These are phyloP conservation scores for Arthroderma sp. DNA, from an alignment of 2,329 filamentous ascomycete genomes.

Conservation along the genomic window DNA sequence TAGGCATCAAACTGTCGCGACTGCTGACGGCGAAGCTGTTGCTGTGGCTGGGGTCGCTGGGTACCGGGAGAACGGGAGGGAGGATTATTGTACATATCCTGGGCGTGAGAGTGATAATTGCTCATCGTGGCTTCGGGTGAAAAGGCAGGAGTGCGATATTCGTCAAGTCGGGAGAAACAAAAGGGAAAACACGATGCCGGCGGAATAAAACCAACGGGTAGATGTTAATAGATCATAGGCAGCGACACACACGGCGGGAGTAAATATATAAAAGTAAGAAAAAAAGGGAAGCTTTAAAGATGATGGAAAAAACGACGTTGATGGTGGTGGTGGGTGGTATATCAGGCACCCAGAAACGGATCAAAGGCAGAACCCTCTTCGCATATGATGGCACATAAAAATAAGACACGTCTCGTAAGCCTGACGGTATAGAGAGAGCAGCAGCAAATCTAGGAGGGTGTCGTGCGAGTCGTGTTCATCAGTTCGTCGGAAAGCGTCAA, in stretches of 20 bases:
- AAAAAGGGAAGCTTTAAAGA: too few species aligned
- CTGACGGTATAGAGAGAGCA: neutral
- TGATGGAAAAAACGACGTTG: too few species aligned
- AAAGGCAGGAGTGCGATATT: neutral
- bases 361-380: too few species aligned
- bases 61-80: conserved; percentile 59
- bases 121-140: conserved; percentile 16
- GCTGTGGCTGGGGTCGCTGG: conserved; percentile 49
- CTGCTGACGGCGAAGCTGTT: conserved; percentile 54
- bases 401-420: conserved; percentile 50
- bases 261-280: too few species aligned
- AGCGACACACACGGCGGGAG: too few species aligned
- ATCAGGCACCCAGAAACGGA: too few species aligned
- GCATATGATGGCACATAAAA: conserved; percentile 15
- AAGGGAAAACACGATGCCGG: too few species aligned
- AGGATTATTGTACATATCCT: conserved; percentile 48
- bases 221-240: too few species aligned
- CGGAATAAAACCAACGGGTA: too few species aligned
- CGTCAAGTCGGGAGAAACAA: too few species aligned
- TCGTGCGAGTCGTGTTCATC: conserved; percentile 8
- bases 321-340: too few species aligned
- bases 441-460: conserved; percentile 16
- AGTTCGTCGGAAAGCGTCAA: conserved; percentile 8
- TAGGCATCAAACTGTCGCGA: conserved; percentile 69
- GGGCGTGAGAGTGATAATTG: conserved; percentile 16